These are phyloP conservation scores for Rhinocladiella mackenziei DNA, from an alignment of 2,329 filamentous ascomycete genomes.

Conservation along the genomic window DNA sequence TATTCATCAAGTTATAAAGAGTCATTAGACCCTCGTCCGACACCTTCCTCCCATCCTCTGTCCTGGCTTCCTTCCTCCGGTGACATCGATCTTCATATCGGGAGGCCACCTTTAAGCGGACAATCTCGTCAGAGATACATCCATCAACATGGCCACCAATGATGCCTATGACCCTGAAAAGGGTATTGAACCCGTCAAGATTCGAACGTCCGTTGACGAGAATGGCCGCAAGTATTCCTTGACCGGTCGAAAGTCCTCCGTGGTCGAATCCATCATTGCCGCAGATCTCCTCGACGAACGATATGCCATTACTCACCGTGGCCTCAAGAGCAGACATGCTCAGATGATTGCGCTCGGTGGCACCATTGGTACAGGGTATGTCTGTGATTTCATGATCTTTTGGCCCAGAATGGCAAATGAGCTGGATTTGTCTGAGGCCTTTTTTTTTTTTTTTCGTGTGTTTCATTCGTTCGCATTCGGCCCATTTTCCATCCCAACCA, in stretches of 20 bases:
- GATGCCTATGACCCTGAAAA: conserved; percentile 23
- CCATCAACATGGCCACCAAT: conserved; percentile 8
- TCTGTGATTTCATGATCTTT: too few relatives aligned
- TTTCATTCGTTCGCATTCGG: background rate
- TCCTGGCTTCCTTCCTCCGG: background rate
- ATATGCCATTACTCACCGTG: conserved; percentile 40
- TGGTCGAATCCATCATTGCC: conserved; percentile 35
- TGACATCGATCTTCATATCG: background rate
- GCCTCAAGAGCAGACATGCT: conserved; percentile 42
- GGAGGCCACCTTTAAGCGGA: background rate
- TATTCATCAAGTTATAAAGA: too few relatives aligned
- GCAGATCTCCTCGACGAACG: conserved; percentile 40
- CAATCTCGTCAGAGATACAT: background rate
- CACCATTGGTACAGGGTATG: conserved; percentile 28
- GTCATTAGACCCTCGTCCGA: background rate
- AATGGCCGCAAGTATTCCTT: conserved; percentile 12
- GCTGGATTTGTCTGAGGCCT: background rate
- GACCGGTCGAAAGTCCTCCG: conserved; percentile 18
- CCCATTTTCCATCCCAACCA: background rate
- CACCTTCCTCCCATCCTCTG: background rate
- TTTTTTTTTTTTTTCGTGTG: background rate
- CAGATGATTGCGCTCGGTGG: conserved; percentile 35
- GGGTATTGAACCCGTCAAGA: conserved; percentile 12
- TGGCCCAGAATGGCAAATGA: too few relatives aligned
- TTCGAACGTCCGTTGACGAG: conserved; percentile 4